Evolutionary conservation across 352 stramenopile species (phyloP).

Genomic region (Phytophthora sojae): DNA sequence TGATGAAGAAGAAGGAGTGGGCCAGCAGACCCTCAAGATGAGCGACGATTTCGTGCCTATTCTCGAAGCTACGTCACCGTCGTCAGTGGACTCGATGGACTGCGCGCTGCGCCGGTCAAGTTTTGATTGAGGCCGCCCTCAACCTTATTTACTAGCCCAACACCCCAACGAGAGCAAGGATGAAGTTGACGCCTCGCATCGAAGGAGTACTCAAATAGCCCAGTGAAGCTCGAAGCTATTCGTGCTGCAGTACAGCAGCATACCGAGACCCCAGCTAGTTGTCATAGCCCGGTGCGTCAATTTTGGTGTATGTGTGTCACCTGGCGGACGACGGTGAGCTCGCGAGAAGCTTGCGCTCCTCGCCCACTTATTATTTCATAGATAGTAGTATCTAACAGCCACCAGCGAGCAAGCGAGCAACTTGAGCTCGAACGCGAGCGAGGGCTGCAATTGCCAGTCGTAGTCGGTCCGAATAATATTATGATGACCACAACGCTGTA

Average conservation of each 20-base stretch:
- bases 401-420: slow-evolving; percentile 23
- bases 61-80: slow-evolving; percentile 51
- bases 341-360: slow-evolving; percentile 22
- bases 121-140: slow-evolving; percentile 38
- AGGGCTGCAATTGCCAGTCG: slow-evolving; percentile 29
- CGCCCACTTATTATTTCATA: slow-evolving; percentile 33
- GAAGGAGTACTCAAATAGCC: slow-evolving; percentile 22
- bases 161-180: slow-evolving; percentile 17
- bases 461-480: slow-evolving; percentile 41
- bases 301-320: slow-evolving; percentile 46
- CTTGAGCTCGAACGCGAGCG: slow-evolving; percentile 6
- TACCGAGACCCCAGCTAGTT: slow-evolving; percentile 17
- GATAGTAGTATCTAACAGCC: slow-evolving; percentile 34
- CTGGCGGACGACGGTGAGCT: slow-evolving; percentile 30
- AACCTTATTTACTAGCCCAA: slow-evolving; percentile 40
- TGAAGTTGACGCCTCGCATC: slow-evolving; percentile 15
- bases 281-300: slow-evolving; percentile 30
- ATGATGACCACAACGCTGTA: slow-evolving; percentile 28
- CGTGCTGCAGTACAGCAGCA: slow-evolving; percentile 18
- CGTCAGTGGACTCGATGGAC: slow-evolving; percentile 56
- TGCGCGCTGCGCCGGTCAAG: slow-evolving; percentile 44
- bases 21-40: slow-evolving; percentile 32
- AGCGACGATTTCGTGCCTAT: slow-evolving; percentile 65
- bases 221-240: slow-evolving; percentile 8
- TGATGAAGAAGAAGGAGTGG: slow-evolving; percentile 35